These are phyloP conservation scores for Syzygium grande DNA, from an alignment of 345 rosid genomes.

Conservation along the genomic window DNA sequence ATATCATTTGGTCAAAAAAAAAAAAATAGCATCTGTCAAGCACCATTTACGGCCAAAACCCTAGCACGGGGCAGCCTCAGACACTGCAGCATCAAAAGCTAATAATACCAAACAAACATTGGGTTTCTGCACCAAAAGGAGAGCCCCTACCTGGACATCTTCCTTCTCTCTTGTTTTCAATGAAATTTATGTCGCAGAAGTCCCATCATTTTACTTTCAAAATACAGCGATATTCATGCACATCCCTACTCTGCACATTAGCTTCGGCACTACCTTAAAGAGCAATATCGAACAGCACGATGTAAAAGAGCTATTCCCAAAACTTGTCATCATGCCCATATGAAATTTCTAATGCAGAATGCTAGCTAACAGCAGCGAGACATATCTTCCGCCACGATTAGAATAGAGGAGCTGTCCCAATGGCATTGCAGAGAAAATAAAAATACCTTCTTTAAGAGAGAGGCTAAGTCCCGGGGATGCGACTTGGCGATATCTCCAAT, in stretches of 20 bases:
- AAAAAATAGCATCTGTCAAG: neutral
- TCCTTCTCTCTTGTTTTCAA: neutral
- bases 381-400: neutral
- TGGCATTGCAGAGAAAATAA: neutral
- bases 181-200: neutral
- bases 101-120: neutral
- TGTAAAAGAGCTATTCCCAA: neutral
- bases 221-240: no score
- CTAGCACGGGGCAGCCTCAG: neutral
- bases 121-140: neutral
- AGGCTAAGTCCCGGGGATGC: constrained; percentile 87
- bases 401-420: neutral
- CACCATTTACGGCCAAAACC: neutral
- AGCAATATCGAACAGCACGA: neutral
- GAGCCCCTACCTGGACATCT: neutral
- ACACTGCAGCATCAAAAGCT: neutral
- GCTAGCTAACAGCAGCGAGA: neutral
- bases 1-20: no score
- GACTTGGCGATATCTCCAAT: constrained; percentile 93
- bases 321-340: neutral
- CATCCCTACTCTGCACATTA: no score
- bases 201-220: neutral
- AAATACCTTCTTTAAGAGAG: constrained; percentile 81
- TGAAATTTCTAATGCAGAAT: neutral
- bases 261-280: neutral